Conservation (phyloP, 2,329 filamentous ascomycete species). For the Knufia petricola region DNA sequence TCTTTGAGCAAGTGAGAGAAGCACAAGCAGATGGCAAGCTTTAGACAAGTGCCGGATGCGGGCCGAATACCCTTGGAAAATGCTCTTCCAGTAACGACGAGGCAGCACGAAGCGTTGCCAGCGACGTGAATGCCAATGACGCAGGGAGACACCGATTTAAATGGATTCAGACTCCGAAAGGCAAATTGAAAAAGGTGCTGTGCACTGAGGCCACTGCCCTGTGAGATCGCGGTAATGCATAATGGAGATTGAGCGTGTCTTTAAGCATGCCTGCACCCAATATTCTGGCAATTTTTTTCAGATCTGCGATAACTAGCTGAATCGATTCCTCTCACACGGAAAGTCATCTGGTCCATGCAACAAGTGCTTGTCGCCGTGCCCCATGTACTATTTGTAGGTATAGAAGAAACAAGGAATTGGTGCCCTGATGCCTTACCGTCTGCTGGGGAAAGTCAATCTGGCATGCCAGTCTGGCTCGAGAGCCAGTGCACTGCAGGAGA, state of each 20-base stretch:
- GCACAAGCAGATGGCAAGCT: slow-evolving; percentile 63
- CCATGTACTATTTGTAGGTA: no score
- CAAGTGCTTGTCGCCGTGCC: no score
- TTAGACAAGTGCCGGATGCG: slow-evolving; percentile 9
- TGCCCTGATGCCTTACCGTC: background rate
- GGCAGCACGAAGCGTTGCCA: background rate
- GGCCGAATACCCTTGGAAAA: background rate
- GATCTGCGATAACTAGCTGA: no score
- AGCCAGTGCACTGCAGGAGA: no score
- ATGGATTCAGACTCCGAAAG: background rate
- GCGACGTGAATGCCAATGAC: background rate
- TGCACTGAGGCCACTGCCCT: background rate
- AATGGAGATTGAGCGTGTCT: no score
- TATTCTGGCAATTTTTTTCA: no score
- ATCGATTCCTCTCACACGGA: no score
- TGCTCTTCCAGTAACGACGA: background rate
- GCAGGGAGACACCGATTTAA: background rate
- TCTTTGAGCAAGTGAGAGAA: slow-evolving; percentile 91
- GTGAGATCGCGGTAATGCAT: no score
- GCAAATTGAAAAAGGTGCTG: background rate
- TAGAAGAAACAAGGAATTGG: no score
- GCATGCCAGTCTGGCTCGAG: no score
- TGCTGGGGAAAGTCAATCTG: background rate
- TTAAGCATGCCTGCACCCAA: no score
- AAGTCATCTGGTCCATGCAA: no score